Percentiles rank a stretch among this genome's conserved stretches.
These are phyloP conservation scores for Talaromyces verruculosus DNA, from an alignment of 2,329 filamentous ascomycete genomes.

Conservation along the genomic window DNA sequence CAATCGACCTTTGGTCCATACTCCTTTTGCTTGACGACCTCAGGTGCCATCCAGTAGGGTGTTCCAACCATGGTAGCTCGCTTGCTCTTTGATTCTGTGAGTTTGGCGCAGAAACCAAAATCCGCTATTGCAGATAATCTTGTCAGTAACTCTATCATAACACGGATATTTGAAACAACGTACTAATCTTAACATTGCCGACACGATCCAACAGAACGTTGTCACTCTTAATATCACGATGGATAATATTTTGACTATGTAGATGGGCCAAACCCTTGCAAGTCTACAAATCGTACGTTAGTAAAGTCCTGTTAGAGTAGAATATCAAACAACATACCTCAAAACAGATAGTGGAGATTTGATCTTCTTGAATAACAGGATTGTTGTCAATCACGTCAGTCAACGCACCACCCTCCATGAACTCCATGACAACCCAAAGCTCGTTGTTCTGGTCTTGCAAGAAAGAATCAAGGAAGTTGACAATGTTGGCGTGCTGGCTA, in stretches of 20 bases:
- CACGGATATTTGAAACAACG: conserved; percentile 41
- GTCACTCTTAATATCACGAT: conserved; percentile 99
- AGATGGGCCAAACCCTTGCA: conserved; percentile 93
- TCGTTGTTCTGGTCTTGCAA: conserved; percentile 90
- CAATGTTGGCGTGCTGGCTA: conserved; percentile 95
- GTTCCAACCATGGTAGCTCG: conserved; percentile 99
- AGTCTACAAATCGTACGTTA: conserved; percentile 59
- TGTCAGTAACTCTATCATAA: not conserved
- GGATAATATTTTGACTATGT: conserved; percentile 94
- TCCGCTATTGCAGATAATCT: conserved; percentile 62
- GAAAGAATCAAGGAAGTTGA: conserved; percentile 97
- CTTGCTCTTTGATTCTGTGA: conserved; percentile 94
- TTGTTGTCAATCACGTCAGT: conserved; percentile 99
- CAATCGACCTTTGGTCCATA: conserved; percentile 98
- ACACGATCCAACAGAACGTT: conserved; percentile 93
- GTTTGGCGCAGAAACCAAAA: conserved; percentile 98
- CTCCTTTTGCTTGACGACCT: conserved; percentile 99
- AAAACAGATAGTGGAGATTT: conserved; percentile 94
- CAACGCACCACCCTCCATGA: conserved; percentile 96
- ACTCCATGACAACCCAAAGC: conserved; percentile 99
- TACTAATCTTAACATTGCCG: conserved; percentile 97
- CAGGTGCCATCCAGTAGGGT: conserved; percentile 99
- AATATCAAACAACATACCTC: conserved; percentile 64
- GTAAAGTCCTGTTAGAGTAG: not conserved
- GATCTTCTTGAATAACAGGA: conserved; percentile 86